A percentile compares a stretch with the other conserved stretches of the same genome.
Evolutionary conservation across 1,139 yeast genomes (phyloP).

Genomic region (Suhomyces atakaporum): DNA sequence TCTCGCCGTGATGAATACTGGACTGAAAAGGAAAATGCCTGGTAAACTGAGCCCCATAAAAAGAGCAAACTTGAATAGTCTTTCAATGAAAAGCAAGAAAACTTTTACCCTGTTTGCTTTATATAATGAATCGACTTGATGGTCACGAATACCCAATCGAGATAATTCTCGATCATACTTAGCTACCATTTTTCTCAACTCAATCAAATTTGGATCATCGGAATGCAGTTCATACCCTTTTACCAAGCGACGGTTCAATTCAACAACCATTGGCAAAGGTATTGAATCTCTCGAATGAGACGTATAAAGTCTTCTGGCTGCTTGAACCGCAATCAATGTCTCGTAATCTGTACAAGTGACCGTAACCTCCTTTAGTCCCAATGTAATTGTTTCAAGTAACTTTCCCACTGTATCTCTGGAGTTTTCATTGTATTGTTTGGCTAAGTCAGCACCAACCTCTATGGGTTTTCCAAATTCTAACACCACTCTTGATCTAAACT

Average conservation of each 20-base stretch:
- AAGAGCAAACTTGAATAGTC: conserved; percentile 55
- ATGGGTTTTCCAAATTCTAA: conserved; percentile 93
- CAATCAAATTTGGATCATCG: conserved; percentile 68
- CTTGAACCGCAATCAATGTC: conserved; percentile 88
- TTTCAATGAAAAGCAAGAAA: conserved; percentile 49
- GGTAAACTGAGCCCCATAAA: conserved; percentile 73
- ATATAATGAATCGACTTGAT: conserved; percentile 74
- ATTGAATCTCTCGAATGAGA: conserved; percentile 20
- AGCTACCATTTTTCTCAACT: conserved; percentile 61
- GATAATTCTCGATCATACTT: conserved; percentile 67
- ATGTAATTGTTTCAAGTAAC: conserved; percentile 67
- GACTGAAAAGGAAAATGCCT: conserved; percentile 80
- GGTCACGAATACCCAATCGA: conserved; percentile 80
- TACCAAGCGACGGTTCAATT: conserved; percentile 83
- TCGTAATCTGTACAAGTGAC: conserved; percentile 93
- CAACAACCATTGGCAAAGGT: conserved; percentile 82
- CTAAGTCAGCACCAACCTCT: conserved; percentile 56
- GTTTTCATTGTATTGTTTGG: conserved; percentile 14
- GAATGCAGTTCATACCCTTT: conserved; percentile 75
- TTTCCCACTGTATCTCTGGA: conserved; percentile 34
- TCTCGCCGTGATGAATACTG: conserved; percentile 81
- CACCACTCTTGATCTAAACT: conserved; percentile 91
- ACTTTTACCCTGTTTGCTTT: conserved; percentile 46
- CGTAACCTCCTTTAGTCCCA: conserved; percentile 83
- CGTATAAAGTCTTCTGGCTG: conserved; percentile 80